Conservation (phyloP, 768 basidiomycete species). For the Hydnum rufescens region DNA sequence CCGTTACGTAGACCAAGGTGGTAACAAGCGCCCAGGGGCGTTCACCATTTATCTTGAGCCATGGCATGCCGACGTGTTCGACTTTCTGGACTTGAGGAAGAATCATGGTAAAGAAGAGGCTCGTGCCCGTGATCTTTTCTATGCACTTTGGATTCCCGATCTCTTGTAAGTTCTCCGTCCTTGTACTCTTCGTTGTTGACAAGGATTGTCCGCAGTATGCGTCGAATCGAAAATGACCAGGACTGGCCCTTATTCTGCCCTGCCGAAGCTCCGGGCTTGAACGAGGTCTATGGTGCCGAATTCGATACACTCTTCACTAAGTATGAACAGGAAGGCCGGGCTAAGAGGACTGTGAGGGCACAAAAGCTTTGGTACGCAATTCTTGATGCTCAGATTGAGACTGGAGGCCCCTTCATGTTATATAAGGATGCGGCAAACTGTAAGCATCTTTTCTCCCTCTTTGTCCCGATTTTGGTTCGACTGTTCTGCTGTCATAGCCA, state of each 20-base stretch:
- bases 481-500: conserved; percentile 28
- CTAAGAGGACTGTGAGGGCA: conserved; percentile 66
- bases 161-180: conserved; percentile 47
- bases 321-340: conserved; percentile 82
- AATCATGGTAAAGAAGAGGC: conserved; percentile 98
- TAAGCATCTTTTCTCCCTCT: conserved; percentile 22
- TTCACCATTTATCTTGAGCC: conserved; percentile 98
- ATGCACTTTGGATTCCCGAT: conserved; percentile 94
- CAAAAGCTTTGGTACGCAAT: conserved; percentile 99
- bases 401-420: conserved; percentile 96
- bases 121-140: conserved; percentile 92
- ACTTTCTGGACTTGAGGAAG: conserved; percentile 93
- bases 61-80: conserved; percentile 95
- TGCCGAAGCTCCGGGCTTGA: conserved; percentile 78
- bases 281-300: conserved; percentile 75
- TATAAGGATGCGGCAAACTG: conserved; percentile 95
- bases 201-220: conserved; percentile 44
- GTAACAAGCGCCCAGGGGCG: conserved; percentile 97
- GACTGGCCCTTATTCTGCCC: conserved; percentile 98
- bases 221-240: conserved; percentile 73
- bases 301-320: conserved; percentile 71
- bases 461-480: not conserved
- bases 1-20: conserved; percentile 96
- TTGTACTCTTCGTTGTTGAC: not conserved
- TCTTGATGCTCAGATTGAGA: conserved; percentile 92